Percentiles rank a stretch among this genome's conserved stretches.
Evolutionary conservation across 176 grass and related monocot species (phyloP).

Genomic region (Stipa capillata): DNA sequence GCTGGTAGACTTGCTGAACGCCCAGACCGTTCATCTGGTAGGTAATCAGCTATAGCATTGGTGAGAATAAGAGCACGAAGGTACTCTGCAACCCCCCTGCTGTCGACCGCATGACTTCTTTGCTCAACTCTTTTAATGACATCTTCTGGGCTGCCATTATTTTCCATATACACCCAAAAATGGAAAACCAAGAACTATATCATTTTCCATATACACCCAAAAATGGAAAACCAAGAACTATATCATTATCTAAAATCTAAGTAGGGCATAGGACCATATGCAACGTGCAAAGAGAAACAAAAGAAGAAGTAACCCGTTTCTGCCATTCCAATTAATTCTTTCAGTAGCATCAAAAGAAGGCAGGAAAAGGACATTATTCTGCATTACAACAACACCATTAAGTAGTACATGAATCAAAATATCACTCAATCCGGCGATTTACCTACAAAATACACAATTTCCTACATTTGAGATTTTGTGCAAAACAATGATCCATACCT

Average conservation of each 20-base stretch:
- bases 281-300: not conserved
- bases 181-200: too few species aligned
- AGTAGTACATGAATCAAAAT: too few species aligned
- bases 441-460: too few species aligned
- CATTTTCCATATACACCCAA: too few species aligned
- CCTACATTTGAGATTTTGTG: too few species aligned
- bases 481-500: not conserved
- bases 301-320: not conserved
- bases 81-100: conserved; percentile 85
- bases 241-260: conserved; percentile 2
- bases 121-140: conserved; percentile 91
- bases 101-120: conserved; percentile 88
- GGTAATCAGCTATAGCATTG: conserved; percentile 77
- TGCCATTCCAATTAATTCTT: not conserved
- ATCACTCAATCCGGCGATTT: too few species aligned
- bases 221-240: not conserved
- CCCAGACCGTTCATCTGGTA: conserved; percentile 79
- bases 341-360: too few species aligned
- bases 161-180: too few species aligned
- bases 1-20: conserved; percentile 73
- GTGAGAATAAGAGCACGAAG: conserved; percentile 89
- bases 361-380: conserved; percentile 3
- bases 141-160: conserved; percentile 73
- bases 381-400: not conserved
- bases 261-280: not conserved